Conservation (phyloP, 2,329 filamentous ascomycete species). For the Aureobasidium lini region DNA sequence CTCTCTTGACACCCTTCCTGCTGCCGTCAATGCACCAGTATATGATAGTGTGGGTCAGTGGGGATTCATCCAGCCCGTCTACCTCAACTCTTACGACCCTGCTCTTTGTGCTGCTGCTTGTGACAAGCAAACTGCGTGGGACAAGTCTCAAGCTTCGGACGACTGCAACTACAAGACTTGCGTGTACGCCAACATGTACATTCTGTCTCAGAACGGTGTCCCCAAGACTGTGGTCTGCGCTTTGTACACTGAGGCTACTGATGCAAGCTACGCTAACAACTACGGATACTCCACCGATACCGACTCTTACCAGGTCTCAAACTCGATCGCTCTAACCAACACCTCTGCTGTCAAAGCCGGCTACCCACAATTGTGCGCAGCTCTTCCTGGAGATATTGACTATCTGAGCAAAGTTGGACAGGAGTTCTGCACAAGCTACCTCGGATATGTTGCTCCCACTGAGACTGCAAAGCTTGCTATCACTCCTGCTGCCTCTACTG, state of each 20-base stretch:
- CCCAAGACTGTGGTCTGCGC: conserved; percentile 33
- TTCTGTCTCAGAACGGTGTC: conserved; percentile 32
- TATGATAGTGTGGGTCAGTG: conserved; percentile 20
- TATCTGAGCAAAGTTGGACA: neutral
- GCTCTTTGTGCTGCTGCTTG: conserved; percentile 23
- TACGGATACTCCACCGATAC: conserved; percentile 15
- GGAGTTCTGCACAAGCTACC: conserved; percentile 1
- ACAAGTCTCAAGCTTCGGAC: conserved; percentile 18
- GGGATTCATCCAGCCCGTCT: conserved; percentile 20
- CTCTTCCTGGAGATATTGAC: neutral
- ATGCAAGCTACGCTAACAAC: conserved; percentile 19
- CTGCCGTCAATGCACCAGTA: conserved; percentile 29
- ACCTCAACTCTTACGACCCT: conserved; percentile 19
- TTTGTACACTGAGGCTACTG: conserved; percentile 26
- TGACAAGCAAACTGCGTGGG: conserved; percentile 22
- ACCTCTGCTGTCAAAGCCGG: conserved; percentile 8
- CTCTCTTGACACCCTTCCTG: conserved; percentile 24
- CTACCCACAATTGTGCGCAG: conserved; percentile 11
- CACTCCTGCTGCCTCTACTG: neutral
- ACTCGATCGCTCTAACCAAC: conserved; percentile 14
- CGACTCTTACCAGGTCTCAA: conserved; percentile 16
- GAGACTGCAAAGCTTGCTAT: neutral
- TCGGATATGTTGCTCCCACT: neutral
- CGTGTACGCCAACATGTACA: conserved; percentile 31
- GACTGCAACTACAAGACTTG: conserved; percentile 18